Evolutionary conservation across 495 filamentous ascomycete genomes (phyloP), one percentile per base, ranked within the genome.

Genomic region (Rhizodiscina lignyota): DNA sequence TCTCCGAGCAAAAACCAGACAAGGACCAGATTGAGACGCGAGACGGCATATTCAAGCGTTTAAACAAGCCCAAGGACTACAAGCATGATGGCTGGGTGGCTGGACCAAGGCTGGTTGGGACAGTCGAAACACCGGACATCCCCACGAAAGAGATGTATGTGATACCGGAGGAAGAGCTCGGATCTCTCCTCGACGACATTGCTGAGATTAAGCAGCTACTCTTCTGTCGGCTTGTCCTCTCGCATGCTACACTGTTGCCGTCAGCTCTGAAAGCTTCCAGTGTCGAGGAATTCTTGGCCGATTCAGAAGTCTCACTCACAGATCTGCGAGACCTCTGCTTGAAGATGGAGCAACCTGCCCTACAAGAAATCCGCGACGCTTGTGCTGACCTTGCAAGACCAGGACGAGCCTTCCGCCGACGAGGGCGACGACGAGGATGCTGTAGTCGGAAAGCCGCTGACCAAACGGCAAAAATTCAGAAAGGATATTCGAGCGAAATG

Each of bases 381-480:
- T 68, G 64, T 44, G 63, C 66, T 12, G 66, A 70, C 47, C 58
- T 67, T 39, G 35, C 47, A 60, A 26, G 51, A 52, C n/a, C 56
- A 60, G 38, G 40, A 42, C 21, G 34, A 32, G 34, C 27, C 32
- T 3, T 10, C 20, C 12, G 24, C 20, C 32, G 18, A 36, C 5
- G 40, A 22, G 15, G 26, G 12, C 12, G 11, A 19, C 13, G 41
- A 53, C 19, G 48, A 53, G 3, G 37, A 45, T 22, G 35, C 12
- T n/a, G 31, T 30, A 22, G 18, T 12, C 8, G 34, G 20, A 3
- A 22, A 37, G 10, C 30, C 32, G 19, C 32, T 30, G 12, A 41
- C 48, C 3, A 49, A 49, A 32, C 36, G 45, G 10, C 45, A 55
- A 37, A 49, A 43, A n/a, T n/a, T n/a, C n/a, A n/a, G n/a, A n/a